phyloP scores from a whole-genome alignment of 2,329 filamentous ascomycete species.

The Xylaria digitata region DNA sequence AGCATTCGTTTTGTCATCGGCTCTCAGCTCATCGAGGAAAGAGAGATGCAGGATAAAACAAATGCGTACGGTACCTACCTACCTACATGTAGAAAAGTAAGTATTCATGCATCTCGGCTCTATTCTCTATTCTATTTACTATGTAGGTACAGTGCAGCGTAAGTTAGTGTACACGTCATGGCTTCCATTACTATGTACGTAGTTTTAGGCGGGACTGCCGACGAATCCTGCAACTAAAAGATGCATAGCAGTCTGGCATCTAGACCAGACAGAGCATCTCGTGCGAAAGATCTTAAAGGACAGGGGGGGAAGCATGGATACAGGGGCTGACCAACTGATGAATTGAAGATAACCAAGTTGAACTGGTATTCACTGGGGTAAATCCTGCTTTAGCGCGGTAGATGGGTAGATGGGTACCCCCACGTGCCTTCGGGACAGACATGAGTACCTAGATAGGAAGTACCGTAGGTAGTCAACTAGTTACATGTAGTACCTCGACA shows the following conservation, averaged over 20 bases:
- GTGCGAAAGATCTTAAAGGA: slow-evolving; percentile 5
- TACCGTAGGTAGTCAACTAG: too few relatives aligned
- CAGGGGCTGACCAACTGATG: too few relatives aligned
- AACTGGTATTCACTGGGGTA: too few relatives aligned
- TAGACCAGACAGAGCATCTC: not conserved
- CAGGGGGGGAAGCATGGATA: not conserved
- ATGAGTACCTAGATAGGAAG: too few relatives aligned
- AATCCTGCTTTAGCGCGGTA: too few relatives aligned
- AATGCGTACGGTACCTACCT: not conserved
- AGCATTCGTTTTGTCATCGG: not conserved
- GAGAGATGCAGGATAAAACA: not conserved
- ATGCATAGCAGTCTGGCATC: slow-evolving; percentile 7
- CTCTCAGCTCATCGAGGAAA: not conserved
- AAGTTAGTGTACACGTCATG: slow-evolving; percentile 8
- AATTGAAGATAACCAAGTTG: too few relatives aligned
- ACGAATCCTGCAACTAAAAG: slow-evolving; percentile 4
- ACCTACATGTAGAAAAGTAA: not conserved
- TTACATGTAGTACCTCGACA: too few relatives aligned
- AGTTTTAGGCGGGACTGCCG: not conserved
- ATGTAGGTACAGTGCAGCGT: not conserved
- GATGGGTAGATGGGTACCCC: too few relatives aligned
- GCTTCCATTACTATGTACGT: slow-evolving; percentile 5
- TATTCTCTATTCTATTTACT: not conserved
- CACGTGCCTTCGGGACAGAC: too few relatives aligned
- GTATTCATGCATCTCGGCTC: not conserved